Evolutionary conservation across 1,284 basidiomycete species (phyloP), one percentile per base, ranked within the genome.

Genomic region (Bjerkandera adusta): DNA sequence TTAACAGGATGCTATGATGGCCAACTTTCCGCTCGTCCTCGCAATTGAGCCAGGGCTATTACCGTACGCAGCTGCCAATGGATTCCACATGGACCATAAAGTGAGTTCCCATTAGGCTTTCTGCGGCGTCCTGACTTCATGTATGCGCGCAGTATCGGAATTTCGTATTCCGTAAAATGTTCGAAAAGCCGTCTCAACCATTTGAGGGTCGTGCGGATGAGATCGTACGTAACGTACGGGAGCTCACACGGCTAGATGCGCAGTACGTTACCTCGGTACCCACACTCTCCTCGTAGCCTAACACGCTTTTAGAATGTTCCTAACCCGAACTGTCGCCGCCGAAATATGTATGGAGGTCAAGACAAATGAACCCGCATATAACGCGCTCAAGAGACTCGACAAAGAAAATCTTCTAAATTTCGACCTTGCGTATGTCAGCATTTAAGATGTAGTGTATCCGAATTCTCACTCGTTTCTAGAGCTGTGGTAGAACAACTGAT

Each of bases 111-210:
- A 38, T 47, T 32, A 35, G 30, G 43, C 12, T 30, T 43, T 37
- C 32, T 45, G 32, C 45, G 22, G 26, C 42, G 34, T 50, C 27
- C 43, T 43, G 44, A n/a, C n/a, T 41, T 43, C 41, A 27, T n/a
- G n/a, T 27, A 16, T 24, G 35, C 44, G 25, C 33, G 29, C 54
- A 88, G 85, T 86, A 89, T 60, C 83, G 85, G 38, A 81, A 89
- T 60, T 89, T 87, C 55, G 79, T 89, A 10, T 88, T 88, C 60
- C 82, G 85, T 45, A 86, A 86, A 63, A 87, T 89, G 77, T 88
- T 89, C 55, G 85, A 87, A 64, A 76, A 79, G 49, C 71, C 75
- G 33, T 60, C 73, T 13, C 63, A 71, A 5, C 64, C 72, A 30
- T 73, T 70, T 46, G 77, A 78, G 29, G 70, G 71, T 35, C 71